Conservation (phyloP, 805 yeast species). For the Candida railenensis region DNA sequence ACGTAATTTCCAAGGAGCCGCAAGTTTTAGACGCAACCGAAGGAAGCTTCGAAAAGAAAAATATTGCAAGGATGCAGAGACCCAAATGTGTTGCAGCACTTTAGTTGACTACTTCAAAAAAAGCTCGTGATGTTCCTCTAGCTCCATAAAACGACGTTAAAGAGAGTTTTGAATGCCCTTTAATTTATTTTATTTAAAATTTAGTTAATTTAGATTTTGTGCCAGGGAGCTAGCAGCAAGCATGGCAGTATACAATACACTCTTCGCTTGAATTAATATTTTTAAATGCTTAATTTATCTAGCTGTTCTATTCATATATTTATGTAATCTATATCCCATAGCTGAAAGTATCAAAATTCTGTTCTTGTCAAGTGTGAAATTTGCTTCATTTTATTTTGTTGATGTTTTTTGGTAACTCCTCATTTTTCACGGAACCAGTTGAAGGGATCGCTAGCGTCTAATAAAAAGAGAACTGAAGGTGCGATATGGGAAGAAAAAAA, state of each 20-base stretch:
- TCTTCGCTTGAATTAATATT: neutral
- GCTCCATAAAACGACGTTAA: neutral
- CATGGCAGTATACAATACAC: too few species aligned
- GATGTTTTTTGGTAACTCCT: neutral
- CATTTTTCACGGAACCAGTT: neutral
- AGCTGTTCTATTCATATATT: neutral
- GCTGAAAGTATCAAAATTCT: neutral
- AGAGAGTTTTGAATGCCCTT: too few species aligned
- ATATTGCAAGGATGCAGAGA: too few species aligned
- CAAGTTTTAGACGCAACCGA: too few species aligned
- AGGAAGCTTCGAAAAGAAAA: too few species aligned
- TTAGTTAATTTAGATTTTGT: too few species aligned
- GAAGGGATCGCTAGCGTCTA: neutral
- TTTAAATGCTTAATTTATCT: too few species aligned
- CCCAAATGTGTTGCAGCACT: neutral
- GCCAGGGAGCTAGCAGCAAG: too few species aligned
- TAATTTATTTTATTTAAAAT: too few species aligned
- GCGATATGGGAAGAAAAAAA: neutral
- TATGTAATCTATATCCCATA: neutral
- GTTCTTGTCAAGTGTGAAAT: too few species aligned
- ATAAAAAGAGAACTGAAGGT: neutral
- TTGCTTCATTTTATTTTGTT: too few species aligned
- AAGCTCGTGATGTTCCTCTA: neutral
- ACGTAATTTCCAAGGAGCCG: too few species aligned
- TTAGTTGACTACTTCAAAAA: neutral